These are phyloP conservation scores for Solanum clarkiae DNA, from an alignment of 257 asterid species.

Conservation along the genomic window DNA sequence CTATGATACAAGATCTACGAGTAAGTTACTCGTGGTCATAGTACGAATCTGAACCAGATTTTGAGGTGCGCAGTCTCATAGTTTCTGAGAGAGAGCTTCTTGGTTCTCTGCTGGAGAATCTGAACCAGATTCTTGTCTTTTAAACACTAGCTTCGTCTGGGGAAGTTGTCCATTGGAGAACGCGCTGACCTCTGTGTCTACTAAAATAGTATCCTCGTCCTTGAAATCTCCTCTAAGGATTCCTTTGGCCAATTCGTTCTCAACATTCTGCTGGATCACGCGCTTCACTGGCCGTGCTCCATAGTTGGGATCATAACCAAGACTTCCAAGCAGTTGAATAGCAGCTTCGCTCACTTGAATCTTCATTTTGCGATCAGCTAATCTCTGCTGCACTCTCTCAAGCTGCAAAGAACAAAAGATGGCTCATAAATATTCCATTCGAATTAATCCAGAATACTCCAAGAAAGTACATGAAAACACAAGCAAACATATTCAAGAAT, in stretches of 20 bases:
- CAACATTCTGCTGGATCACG: conserved; percentile 72
- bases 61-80: not conserved
- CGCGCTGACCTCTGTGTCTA: conserved; percentile 70
- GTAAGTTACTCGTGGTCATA: not conserved
- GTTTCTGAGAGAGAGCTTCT: conserved; percentile 27
- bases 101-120: conserved; percentile 32
- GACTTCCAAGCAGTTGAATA: conserved; percentile 51
- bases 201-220: conserved; percentile 53
- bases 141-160: conserved; percentile 67
- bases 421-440: not conserved
- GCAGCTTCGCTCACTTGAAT: conserved; percentile 72
- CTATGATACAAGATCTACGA: not conserved
- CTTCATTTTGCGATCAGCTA: conserved; percentile 71
- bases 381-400: conserved; percentile 74
- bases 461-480: not conserved
- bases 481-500: not conserved
- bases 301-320: conserved; percentile 85
- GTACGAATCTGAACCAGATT: not conserved
- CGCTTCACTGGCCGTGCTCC: conserved; percentile 98
- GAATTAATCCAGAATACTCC: not conserved
- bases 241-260: conserved; percentile 88
- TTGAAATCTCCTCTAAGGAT: conserved; percentile 78
- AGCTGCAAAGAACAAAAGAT: conserved; percentile 27
- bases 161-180: conserved; percentile 78
- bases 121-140: conserved; percentile 22